Conservation (phyloP, 257 asterid species). For the Striga asiatica region DNA sequence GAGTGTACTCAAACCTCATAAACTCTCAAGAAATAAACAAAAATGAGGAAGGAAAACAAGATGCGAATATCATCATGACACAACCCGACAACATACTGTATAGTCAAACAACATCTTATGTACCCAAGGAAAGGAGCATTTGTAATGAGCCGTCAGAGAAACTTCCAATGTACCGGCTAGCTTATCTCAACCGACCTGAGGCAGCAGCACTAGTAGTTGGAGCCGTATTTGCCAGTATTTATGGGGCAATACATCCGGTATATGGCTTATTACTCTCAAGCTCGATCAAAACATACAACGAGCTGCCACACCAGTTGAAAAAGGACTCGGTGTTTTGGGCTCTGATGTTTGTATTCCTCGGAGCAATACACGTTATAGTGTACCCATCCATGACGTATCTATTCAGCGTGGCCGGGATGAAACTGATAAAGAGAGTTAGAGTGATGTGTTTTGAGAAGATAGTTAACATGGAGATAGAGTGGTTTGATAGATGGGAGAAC, state of each 20-base stretch:
- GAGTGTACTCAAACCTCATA: conserved; percentile 53
- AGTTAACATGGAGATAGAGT: conserved; percentile 55
- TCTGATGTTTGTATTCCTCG: conserved; percentile 37
- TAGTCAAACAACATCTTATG: too few species aligned
- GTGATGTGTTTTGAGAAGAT: conserved; percentile 49
- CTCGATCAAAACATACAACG: conserved; percentile 39
- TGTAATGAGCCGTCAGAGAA: conserved; percentile 20
- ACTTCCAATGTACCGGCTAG: conserved; percentile 43
- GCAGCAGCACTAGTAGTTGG: conserved; percentile 39
- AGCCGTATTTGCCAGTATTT: conserved; percentile 30
- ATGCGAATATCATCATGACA: too few species aligned
- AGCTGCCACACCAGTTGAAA: conserved; percentile 32
- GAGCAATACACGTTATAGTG: conserved; percentile 27
- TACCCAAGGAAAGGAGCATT: too few species aligned
- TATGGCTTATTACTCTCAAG: conserved; percentile 42
- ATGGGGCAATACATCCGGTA: conserved; percentile 52
- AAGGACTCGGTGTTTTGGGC: conserved; percentile 56
- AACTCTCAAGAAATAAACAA: conserved; percentile 35
- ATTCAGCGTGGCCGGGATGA: conserved; percentile 55
- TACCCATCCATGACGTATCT: conserved; percentile 39
- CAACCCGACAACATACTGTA: too few species aligned
- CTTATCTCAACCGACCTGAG: conserved; percentile 44
- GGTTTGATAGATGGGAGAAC: conserved; percentile 50
- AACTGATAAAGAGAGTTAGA: conserved; percentile 41
- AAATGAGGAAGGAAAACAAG: conserved; percentile 16